A percentile compares a stretch with the other conserved stretches of the same genome.
Conservation (phyloP, 2,329 filamentous ascomycete genomes). For the Cryoendolithus antarcticus region DNA sequence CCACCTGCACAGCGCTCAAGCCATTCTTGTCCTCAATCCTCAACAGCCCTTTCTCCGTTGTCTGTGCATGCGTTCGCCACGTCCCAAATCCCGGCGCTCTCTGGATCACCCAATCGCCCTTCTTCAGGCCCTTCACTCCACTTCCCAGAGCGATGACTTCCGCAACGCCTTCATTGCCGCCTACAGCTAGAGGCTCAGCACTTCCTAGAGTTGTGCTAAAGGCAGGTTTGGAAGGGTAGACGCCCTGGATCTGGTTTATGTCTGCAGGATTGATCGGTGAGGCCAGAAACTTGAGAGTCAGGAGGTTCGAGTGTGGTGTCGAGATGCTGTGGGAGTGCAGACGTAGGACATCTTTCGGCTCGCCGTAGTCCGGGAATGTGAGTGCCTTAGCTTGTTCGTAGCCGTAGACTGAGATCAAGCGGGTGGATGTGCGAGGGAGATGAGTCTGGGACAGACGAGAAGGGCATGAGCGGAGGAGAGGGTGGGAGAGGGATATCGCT, state of each 20-base stretch:
- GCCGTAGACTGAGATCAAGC: conserved; percentile 51
- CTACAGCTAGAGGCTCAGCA: conserved; percentile 59
- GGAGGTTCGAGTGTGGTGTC: conserved; percentile 53
- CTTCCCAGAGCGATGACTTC: conserved; percentile 66
- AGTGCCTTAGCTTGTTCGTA: conserved; percentile 80
- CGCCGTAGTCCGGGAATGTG: conserved; percentile 61
- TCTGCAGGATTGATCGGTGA: conserved; percentile 94
- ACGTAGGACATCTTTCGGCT: conserved; percentile 57
- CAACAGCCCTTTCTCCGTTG: conserved; percentile 47
- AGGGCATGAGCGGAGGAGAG: conserved; percentile 2
- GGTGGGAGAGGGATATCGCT: conserved; percentile 7
- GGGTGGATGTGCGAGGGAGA: conserved; percentile 12
- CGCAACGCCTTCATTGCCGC: conserved; percentile 86
- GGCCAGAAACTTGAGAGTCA: conserved; percentile 79
- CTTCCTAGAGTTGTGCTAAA: conserved; percentile 71
- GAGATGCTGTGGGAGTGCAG: conserved; percentile 68
- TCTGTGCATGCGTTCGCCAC: conserved; percentile 82
- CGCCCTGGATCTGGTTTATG: conserved; percentile 95
- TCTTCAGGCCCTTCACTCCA: conserved; percentile 47
- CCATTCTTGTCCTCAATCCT: conserved; percentile 58
- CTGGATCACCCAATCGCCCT: conserved; percentile 92
- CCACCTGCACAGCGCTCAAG: conserved; percentile 64
- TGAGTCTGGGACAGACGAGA: background rate
- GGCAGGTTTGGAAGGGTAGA: conserved; percentile 74
- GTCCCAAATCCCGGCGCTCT: conserved; percentile 74